phyloP scores from a whole-genome alignment of 768 basidiomycete species.

The Boletus rubropictus region DNA sequence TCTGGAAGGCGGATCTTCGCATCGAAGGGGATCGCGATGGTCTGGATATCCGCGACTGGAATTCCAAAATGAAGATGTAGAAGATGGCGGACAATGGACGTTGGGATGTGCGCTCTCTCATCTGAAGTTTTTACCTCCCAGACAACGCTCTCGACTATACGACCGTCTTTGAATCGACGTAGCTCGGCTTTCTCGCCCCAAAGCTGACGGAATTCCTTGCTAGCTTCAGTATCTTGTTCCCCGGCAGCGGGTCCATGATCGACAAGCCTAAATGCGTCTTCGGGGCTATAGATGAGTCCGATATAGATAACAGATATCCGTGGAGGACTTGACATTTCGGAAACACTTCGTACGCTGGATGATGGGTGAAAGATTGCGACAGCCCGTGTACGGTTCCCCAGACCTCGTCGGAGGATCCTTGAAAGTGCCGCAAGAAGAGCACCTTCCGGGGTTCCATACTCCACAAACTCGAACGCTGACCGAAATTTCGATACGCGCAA shows the following conservation, averaged over 20 bases:
- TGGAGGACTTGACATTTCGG: slow-evolving; percentile 50
- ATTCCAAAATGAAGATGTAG: slow-evolving; percentile 75
- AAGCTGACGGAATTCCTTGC: slow-evolving; percentile 65
- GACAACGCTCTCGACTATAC: slow-evolving; percentile 90
- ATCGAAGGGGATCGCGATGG: slow-evolving; percentile 59
- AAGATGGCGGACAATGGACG: slow-evolving; percentile 67
- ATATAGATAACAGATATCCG: slow-evolving; percentile 51
- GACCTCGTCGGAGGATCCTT: slow-evolving; percentile 51
- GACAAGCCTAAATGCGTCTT: slow-evolving; percentile 75
- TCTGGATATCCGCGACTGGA: slow-evolving; percentile 41
- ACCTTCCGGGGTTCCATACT: slow-evolving; percentile 54
- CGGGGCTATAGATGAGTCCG: slow-evolving; percentile 69
- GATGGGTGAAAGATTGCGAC: slow-evolving; percentile 55
- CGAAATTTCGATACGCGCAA: slow-evolving; percentile 39
- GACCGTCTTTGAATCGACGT: slow-evolving; percentile 92
- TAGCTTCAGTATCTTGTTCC: slow-evolving; percentile 45
- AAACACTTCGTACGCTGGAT: slow-evolving; percentile 40
- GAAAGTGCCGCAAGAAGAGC: slow-evolving; percentile 51
- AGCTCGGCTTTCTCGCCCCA: slow-evolving; percentile 94
- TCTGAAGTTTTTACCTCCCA: slow-evolving; percentile 85
- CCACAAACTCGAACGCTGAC: slow-evolving; percentile 36
- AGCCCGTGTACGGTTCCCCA: slow-evolving; percentile 67
- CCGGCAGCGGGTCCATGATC: slow-evolving; percentile 86
- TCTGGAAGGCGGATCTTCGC: slow-evolving; percentile 53
- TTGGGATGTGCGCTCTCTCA: slow-evolving; percentile 73